A percentile compares a stretch with the other conserved stretches of the same genome.
These are phyloP conservation scores for Blastobotrys malaysiensis DNA, from an alignment of 1,139 yeast species.

Conservation along the genomic window DNA sequence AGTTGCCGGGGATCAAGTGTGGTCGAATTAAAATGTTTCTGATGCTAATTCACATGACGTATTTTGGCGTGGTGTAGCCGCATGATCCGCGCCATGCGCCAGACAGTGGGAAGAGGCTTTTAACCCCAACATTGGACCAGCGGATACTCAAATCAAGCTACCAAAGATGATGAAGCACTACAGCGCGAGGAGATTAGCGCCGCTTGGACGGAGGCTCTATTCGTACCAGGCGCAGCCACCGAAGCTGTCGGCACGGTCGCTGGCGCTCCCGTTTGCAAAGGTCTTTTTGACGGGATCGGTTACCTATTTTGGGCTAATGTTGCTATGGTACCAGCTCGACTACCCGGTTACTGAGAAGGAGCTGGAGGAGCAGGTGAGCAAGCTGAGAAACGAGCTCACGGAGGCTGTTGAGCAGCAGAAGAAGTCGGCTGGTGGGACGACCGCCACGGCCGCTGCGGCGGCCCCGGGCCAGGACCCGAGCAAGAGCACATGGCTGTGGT, in stretches of 20 bases:
- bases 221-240: neutral
- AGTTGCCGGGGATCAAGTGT: too few species aligned
- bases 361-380: conserved; percentile 2
- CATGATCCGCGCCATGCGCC: neutral
- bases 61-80: neutral
- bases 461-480: neutral
- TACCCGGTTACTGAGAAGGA: conserved; percentile 9
- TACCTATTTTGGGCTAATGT: conserved; percentile 21
- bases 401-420: neutral
- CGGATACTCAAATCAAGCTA: neutral
- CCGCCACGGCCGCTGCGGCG: too few species aligned
- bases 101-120: neutral
- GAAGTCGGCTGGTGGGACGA: neutral
- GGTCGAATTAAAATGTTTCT: neutral
- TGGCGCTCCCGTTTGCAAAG: conserved; percentile 17
- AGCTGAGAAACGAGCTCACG: conserved; percentile 1
- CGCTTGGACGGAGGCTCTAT: neutral
- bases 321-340: conserved; percentile 20
- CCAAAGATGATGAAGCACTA: neutral
- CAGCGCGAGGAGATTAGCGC: neutral
- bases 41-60: neutral
- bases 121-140: neutral
- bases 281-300: conserved; percentile 18
- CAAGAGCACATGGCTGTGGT: neutral
- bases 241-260: neutral